Percentiles rank a stretch among this genome's conserved stretches.
phyloP scores from a whole-genome alignment of 1,284 basidiomycete species.

The Papiliotrema nemorosa region DNA sequence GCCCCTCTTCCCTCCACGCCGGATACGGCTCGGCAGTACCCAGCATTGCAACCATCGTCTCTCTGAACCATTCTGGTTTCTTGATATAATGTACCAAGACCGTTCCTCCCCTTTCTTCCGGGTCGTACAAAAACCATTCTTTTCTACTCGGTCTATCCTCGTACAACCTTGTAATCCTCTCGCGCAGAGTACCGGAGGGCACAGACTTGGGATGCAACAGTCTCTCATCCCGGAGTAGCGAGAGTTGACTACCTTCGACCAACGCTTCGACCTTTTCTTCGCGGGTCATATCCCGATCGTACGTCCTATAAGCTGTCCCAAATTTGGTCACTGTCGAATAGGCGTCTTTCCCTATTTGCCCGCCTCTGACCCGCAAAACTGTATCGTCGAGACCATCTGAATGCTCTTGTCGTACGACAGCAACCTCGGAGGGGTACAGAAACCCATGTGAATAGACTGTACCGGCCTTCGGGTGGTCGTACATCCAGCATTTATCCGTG shows the following conservation, averaged over 20 bases:
- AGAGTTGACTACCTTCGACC: constrained; percentile 68
- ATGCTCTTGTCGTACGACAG: constrained; percentile 57
- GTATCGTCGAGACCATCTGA: constrained; percentile 22
- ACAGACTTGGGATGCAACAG: not conserved
- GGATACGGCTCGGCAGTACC: not conserved
- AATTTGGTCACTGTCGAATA: constrained; percentile 85
- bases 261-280: constrained; percentile 83
- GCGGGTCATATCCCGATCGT: constrained; percentile 61
- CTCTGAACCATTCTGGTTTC: constrained; percentile 92
- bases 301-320: constrained; percentile 71
- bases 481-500: constrained; percentile 94
- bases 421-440: constrained; percentile 88
- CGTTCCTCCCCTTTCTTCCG: constrained; percentile 71
- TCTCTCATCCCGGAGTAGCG: constrained; percentile 13
- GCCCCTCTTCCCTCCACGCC: not conserved
- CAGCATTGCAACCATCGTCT: constrained; percentile 82
- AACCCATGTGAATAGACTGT: constrained; percentile 96
- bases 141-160: not conserved
- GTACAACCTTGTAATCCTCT: constrained; percentile 1
- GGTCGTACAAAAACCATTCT: constrained; percentile 60
- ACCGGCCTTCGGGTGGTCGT: constrained; percentile 90
- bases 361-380: constrained; percentile 21
- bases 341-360: constrained; percentile 50
- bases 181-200: not conserved
- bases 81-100: constrained; percentile 96